Conservation (phyloP, 306 rosid genomes). For the Chamaecrista fasciculata region DNA sequence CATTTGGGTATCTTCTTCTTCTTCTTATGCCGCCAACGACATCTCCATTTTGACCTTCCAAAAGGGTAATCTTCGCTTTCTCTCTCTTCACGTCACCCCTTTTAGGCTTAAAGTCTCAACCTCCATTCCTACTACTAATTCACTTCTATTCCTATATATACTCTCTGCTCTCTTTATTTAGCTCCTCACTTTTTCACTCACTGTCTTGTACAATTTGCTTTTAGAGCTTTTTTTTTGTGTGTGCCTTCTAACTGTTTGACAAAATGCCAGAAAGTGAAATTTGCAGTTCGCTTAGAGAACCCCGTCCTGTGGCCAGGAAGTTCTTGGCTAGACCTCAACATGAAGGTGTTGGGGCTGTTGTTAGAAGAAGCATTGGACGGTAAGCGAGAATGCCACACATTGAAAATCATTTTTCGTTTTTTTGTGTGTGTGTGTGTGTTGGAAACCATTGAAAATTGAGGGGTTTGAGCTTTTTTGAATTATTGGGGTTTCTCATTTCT, state of each 20-base stretch:
- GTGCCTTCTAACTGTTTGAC: not conserved
- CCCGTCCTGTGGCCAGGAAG: conserved; percentile 69
- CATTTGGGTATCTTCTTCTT: too few species aligned
- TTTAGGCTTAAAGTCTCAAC: not conserved
- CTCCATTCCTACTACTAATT: not conserved
- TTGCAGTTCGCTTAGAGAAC: conserved; percentile 33
- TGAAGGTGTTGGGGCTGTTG: conserved; percentile 94
- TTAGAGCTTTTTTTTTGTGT: not conserved
- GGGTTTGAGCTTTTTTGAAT: conserved; percentile 19
- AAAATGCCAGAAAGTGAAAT: conserved; percentile 52
- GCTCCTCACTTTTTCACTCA: conserved; percentile 30
- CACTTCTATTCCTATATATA: conserved; percentile 29
- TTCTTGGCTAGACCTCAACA: conserved; percentile 89
- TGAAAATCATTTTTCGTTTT: not conserved
- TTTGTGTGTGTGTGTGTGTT: not conserved
- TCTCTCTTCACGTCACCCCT: not conserved
- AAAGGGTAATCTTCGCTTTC: not conserved
- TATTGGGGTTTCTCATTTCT: conserved; percentile 23
- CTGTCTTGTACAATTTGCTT: not conserved
- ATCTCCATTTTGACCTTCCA: conserved; percentile 45
- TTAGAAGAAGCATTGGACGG: conserved; percentile 98
- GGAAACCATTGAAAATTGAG: not conserved
- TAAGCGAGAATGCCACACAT: conserved; percentile 9
- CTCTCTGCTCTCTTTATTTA: conserved; percentile 21
- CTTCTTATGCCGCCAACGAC: conserved; percentile 45